phyloP scores from a whole-genome alignment of 441 rosid species.

The Codiaeum variegatum region DNA sequence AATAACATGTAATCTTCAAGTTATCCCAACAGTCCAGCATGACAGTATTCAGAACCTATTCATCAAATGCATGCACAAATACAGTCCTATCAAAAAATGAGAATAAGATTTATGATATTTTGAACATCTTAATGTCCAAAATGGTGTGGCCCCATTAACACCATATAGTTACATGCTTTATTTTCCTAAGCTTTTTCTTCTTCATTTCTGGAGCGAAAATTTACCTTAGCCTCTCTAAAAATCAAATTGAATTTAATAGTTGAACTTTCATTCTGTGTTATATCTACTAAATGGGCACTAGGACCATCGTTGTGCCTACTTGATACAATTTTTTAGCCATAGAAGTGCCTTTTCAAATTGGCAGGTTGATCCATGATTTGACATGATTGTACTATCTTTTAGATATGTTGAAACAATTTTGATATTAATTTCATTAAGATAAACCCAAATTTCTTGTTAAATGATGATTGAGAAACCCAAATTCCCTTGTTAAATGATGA shows the following conservation, averaged over 20 bases:
- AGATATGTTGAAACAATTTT: neutral
- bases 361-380: neutral
- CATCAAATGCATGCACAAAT: conserved; percentile 6
- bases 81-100: neutral
- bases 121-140: no score
- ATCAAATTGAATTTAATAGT: neutral
- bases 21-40: neutral
- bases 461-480: neutral
- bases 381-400: neutral
- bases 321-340: neutral
- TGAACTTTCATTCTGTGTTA: neutral
- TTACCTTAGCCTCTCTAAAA: neutral
- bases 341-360: neutral
- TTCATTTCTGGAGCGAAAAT: neutral
- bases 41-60: neutral
- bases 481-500: neutral
- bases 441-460: neutral
- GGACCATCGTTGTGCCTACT: neutral
- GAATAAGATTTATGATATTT: neutral
- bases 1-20: neutral
- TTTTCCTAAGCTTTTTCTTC: neutral
- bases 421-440: neutral
- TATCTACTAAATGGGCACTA: neutral
- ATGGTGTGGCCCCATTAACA: neutral
- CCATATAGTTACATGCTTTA: neutral